Percentiles rank a stretch among this genome's conserved stretches.
phyloP scores from a whole-genome alignment of 202 grass and related monocot species.

The Carex arenaria region DNA sequence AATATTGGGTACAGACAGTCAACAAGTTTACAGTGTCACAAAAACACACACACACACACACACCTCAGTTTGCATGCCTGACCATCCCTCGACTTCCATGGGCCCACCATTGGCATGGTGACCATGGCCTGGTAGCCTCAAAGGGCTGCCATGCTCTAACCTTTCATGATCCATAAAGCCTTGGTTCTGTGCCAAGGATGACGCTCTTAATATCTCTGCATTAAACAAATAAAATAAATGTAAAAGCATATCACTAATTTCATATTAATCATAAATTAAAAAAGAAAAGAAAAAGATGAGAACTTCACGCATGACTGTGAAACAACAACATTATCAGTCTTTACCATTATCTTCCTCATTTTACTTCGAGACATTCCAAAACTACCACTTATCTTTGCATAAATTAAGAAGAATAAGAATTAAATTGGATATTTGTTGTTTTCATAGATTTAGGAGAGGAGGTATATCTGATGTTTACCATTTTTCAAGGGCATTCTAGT shows the following conservation, averaged over 20 bases:
- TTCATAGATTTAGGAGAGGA: background rate
- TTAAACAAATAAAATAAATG: slow-evolving; percentile 29
- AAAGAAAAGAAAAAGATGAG: background rate
- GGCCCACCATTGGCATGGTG: slow-evolving; percentile 81
- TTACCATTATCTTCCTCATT: background rate
- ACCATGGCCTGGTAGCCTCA: slow-evolving; percentile 74
- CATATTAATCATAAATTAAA: background rate
- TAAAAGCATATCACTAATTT: background rate
- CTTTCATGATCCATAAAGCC: slow-evolving; percentile 85
- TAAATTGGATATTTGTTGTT: background rate
- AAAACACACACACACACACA: background rate
- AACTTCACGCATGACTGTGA: background rate
- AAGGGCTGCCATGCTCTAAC: slow-evolving; percentile 74
- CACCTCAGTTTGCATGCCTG: slow-evolving; percentile 88
- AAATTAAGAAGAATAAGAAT: background rate
- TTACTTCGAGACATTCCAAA: background rate
- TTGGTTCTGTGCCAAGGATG: slow-evolving; percentile 64
- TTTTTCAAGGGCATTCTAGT: background rate
- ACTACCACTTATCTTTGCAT: background rate
- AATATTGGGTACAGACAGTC: background rate
- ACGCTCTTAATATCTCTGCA: slow-evolving; percentile 88
- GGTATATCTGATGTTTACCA: background rate
- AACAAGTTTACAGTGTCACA: background rate
- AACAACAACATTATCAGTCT: background rate
- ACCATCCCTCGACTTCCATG: slow-evolving; percentile 92